These are phyloP conservation scores for Gaertneriomyces semiglobifer DNA, from an alignment of 192 early-diverging fungal genomes.

Conservation along the genomic window DNA sequence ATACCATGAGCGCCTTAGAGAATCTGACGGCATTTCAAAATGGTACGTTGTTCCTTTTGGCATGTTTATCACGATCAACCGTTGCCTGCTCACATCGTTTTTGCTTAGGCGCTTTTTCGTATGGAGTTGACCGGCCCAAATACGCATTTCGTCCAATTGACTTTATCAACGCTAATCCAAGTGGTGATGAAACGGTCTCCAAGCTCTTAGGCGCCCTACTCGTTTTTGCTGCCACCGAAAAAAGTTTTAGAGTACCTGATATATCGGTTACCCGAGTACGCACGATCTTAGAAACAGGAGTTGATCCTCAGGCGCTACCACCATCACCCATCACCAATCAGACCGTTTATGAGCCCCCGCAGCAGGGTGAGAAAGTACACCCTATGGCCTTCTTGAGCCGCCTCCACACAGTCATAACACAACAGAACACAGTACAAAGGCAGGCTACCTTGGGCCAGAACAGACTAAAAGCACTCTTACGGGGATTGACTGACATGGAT, in stretches of 20 bases:
- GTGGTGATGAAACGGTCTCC: slow-evolving; percentile 36
- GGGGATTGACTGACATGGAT: no score
- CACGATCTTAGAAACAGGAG: not conserved
- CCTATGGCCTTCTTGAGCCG: slow-evolving; percentile 5
- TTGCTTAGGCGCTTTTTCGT: slow-evolving; percentile 32
- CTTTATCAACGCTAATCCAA: slow-evolving; percentile 37
- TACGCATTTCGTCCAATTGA: slow-evolving; percentile 39
- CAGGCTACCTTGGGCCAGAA: not conserved
- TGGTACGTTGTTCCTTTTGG: slow-evolving; percentile 4
- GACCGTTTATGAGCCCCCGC: not conserved
- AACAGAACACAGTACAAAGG: not conserved
- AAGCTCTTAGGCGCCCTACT: slow-evolving; percentile 28
- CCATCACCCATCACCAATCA: not conserved
- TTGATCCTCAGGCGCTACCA: not conserved
- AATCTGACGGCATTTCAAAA: slow-evolving; percentile 31
- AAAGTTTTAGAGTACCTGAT: slow-evolving; percentile 3
- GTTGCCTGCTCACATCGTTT: not conserved
- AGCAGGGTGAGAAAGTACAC: not conserved
- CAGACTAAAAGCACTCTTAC: no score
- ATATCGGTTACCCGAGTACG: not conserved
- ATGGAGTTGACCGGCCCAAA: slow-evolving; percentile 12
- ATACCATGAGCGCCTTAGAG: slow-evolving; percentile 23
- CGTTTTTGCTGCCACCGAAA: slow-evolving; percentile 15
- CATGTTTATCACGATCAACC: not conserved
- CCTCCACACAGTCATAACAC: not conserved